These are phyloP conservation scores for Backusella australiensis DNA, from an alignment of 192 early-diverging fungal species.

Conservation along the genomic window DNA sequence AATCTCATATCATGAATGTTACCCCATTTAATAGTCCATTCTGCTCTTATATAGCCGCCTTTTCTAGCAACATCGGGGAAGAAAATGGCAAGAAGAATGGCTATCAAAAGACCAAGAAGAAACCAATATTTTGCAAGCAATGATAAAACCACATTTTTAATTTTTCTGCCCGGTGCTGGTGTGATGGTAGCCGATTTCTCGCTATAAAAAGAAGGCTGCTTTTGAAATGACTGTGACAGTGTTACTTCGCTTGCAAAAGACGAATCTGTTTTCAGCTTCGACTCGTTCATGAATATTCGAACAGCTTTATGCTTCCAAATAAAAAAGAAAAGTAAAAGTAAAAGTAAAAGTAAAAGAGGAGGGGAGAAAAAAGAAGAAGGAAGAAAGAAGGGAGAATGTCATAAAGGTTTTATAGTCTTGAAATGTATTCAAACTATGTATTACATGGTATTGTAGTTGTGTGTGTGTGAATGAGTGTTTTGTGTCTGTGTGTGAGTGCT, in stretches of 20 bases:
- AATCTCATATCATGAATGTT: neutral
- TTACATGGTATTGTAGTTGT: neutral
- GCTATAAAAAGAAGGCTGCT: constrained; percentile 3
- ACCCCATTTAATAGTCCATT: constrained; percentile 69
- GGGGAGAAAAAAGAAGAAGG: neutral
- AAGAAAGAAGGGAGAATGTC: neutral
- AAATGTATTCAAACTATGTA: neutral
- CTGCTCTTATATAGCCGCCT: constrained; percentile 45
- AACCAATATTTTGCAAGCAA: constrained; percentile 47
- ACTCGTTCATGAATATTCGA: constrained; percentile 19
- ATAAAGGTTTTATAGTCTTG: neutral
- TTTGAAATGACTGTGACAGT: neutral
- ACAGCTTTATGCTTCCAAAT: neutral
- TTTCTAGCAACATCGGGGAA: constrained; percentile 59
- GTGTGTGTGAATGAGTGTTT: neutral
- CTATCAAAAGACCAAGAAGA: constrained; percentile 57
- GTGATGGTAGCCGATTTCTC: constrained; percentile 4
- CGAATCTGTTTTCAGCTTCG: constrained; percentile 5
- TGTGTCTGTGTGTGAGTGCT: neutral
- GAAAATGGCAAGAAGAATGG: constrained; percentile 56
- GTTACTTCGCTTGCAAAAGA: constrained; percentile 21
- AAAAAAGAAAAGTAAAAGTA: neutral
- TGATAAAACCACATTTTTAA: neutral
- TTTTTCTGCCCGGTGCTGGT: neutral
- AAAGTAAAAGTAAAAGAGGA: neutral